phyloP scores from a whole-genome alignment of 495 filamentous ascomycete genomes.

The Tuber melanosporum region DNA sequence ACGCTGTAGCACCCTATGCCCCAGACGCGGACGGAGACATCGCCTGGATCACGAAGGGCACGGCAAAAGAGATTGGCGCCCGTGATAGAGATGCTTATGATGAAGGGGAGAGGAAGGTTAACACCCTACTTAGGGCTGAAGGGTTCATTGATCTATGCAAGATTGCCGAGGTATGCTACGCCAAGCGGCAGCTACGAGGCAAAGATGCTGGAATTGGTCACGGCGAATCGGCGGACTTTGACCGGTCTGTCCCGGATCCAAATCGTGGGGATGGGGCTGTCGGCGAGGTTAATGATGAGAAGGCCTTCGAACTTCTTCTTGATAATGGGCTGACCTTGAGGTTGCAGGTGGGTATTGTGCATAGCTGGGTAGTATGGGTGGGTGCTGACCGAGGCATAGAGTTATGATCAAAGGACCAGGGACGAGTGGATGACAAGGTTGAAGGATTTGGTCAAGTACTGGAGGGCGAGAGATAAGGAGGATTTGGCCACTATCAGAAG shows the following conservation, averaged over 20 bases:
- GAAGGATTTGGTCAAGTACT: constrained; percentile 56
- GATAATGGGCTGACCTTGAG: constrained; percentile 60
- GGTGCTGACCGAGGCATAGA: constrained; percentile 41
- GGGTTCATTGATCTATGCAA: constrained; percentile 62
- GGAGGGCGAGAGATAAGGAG: constrained; percentile 53
- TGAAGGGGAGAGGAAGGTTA: constrained; percentile 56
- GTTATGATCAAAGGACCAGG: constrained; percentile 49
- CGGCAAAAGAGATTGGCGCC: constrained; percentile 45
- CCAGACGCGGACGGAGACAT: constrained; percentile 50
- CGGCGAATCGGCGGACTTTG: constrained; percentile 50
- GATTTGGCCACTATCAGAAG: constrained; percentile 55
- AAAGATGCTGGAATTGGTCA: constrained; percentile 49
- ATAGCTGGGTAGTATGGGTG: constrained; percentile 39
- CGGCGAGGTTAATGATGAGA: constrained; percentile 48
- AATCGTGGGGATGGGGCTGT: constrained; percentile 52
- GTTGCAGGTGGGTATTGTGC: constrained; percentile 47
- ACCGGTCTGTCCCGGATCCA: constrained; percentile 48
- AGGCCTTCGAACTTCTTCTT: constrained; percentile 59
- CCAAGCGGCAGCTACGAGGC: constrained; percentile 49
- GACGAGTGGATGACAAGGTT: constrained; percentile 62
- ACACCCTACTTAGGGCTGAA: constrained; percentile 56
- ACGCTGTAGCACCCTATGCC: constrained; percentile 59
- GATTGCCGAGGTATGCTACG: constrained; percentile 53
- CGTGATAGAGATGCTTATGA: constrained; percentile 58
- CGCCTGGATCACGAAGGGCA: constrained; percentile 52